Conservation (phyloP, 345 rosid genomes). For the Cochlearia excelsa region DNA sequence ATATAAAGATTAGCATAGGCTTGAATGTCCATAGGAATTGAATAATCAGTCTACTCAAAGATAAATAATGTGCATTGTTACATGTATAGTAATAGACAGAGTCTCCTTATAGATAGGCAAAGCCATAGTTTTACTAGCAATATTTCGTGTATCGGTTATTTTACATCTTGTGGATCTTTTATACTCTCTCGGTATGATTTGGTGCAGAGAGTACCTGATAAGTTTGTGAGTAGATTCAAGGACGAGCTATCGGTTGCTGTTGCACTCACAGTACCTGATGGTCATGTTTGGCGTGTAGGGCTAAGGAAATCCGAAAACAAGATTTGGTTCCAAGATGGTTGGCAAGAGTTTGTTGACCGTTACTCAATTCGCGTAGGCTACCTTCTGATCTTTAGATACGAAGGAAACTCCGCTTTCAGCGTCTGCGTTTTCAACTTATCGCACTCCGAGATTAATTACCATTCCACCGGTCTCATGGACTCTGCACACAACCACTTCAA, state of each 20-base stretch:
- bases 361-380: slow-evolving; percentile 69
- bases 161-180: slow-evolving; percentile 10
- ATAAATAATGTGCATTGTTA: slow-evolving; percentile 21
- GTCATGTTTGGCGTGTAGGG: slow-evolving; percentile 73
- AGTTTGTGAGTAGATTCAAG: slow-evolving; percentile 67
- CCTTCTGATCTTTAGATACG: slow-evolving; percentile 77
- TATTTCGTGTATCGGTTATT: neutral
- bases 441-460: slow-evolving; percentile 67
- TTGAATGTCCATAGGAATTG: neutral
- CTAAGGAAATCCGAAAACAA: slow-evolving; percentile 64
- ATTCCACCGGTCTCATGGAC: slow-evolving; percentile 41
- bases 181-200: slow-evolving; percentile 23
- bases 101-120: slow-evolving; percentile 8
- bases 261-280: slow-evolving; percentile 72
- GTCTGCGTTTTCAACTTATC: slow-evolving; percentile 74
- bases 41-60: slow-evolving; percentile 1
- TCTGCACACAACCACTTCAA: slow-evolving; percentile 45
- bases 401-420: slow-evolving; percentile 70
- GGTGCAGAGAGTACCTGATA: slow-evolving; percentile 84
- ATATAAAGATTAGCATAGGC: neutral
- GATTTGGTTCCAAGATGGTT: slow-evolving; percentile 76
- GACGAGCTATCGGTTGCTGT: slow-evolving; percentile 65
- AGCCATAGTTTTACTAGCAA: neutral
- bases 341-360: slow-evolving; percentile 83
- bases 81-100: slow-evolving; percentile 1